Conservation (phyloP, 169 alveolate genomes). For the Eimeria maxima region DNA sequence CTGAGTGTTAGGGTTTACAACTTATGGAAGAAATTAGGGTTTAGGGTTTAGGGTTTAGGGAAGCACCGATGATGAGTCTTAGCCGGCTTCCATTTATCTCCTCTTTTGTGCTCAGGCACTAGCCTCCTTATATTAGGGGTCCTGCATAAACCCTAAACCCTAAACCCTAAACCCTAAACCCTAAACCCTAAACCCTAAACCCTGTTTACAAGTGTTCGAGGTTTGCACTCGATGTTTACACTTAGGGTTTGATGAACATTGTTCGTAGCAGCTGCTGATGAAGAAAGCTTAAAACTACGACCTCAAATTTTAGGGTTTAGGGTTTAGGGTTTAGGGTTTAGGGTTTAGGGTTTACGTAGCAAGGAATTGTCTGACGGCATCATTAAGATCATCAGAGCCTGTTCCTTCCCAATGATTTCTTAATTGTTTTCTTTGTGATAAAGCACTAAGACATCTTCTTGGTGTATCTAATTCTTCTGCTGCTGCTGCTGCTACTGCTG, state of each 20-base stretch:
- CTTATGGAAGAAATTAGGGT: not conserved
- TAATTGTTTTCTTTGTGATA: not conserved
- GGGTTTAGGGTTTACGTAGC: not conserved
- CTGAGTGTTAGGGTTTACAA: not conserved
- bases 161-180: slow-evolving; percentile 59
- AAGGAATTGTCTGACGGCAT: not conserved
- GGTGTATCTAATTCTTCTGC: too few species aligned
- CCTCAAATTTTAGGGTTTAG: not conserved
- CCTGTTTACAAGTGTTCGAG: too few species aligned
- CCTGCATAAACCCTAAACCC: slow-evolving; percentile 10
- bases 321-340: slow-evolving; percentile 30
- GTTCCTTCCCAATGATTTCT: not conserved
- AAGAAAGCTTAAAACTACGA: too few species aligned
- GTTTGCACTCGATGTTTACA: too few species aligned
- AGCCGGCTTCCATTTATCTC: not conserved
- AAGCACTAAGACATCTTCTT: slow-evolving; percentile 5
- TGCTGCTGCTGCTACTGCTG: not conserved
- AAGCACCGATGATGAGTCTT: not conserved
- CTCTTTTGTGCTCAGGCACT: not conserved
- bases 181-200: not conserved
- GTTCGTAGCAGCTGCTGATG: too few species aligned
- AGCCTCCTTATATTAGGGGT: not conserved
- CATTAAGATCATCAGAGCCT: not conserved
- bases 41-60: slow-evolving; percentile 43
- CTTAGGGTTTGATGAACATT: too few species aligned